Base-by-base conservation (phyloP, 1,284 basidiomycete species). In the Neolentinus lepideus region DNA sequence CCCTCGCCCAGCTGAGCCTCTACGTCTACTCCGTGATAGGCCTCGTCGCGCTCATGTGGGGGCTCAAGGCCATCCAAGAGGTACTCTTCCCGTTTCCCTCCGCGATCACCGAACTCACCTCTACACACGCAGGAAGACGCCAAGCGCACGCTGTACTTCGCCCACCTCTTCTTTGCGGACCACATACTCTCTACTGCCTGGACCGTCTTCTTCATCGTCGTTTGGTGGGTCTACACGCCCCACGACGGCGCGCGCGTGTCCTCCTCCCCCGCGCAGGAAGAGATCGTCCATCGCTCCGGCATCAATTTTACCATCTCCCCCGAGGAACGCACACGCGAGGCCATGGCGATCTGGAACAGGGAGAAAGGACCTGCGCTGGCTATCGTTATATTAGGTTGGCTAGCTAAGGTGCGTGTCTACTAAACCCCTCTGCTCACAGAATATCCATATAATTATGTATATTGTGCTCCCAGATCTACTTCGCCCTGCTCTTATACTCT, bases 21-120 rank as follows among this genome's bases (percentile, higher is more conserved):
- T 99, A 99, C 71, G 77, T 94, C 36, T 99, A 99, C 75, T 97
- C 93, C 11, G 85, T 90, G 54, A 71, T 88, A 16, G 92, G 87
- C 26, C 83, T 99, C 53, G 78, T 87, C 25, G 88, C 85, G 0
- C 81, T 96, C 31, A 79, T 83, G 1, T 98, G 95, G 94, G 96
- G 94, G 16, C 70, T 99, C 57, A 85, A 84, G 58, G 88, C 85
- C 31, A 85, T 96, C 54, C 84, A 89, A 65, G 84, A 92, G 69
- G 94, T 94, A 56, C 60, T 81, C 71, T 31, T 11, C 27, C 38
- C 53, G 57, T 69, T 63, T 31, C 29, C 29, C 29, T 12, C 29
- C 35, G 53, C 43, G n/a, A 35, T 54, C 31, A 33, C 24, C 52
- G 22, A n/a, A n/a, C 53, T 33, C 29, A 47, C 21, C 43, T 58